Conservation (phyloP, 805 yeast genomes). For the Wickerhamiella parazyma region DNA sequence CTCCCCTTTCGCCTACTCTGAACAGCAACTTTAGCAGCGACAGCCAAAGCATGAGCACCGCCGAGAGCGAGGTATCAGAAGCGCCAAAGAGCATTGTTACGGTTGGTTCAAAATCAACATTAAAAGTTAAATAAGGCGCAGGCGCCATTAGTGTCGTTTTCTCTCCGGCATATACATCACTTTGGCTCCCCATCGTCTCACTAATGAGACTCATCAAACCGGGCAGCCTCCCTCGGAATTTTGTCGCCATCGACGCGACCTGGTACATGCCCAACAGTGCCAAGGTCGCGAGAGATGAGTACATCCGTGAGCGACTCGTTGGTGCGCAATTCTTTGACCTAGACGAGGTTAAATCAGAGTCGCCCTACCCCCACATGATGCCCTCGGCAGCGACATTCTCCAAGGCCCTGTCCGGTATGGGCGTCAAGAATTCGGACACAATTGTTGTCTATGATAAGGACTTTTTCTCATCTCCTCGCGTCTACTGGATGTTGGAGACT, state of each 20-base stretch:
- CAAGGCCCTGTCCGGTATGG: conserved; percentile 26
- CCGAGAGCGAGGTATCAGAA: background rate
- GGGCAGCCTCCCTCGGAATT: conserved; percentile 11
- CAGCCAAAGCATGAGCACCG: background rate
- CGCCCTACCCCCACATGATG: conserved; percentile 82
- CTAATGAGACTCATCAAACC: conserved; percentile 12
- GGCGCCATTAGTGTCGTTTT: too few relatives aligned
- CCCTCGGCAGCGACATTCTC: conserved; percentile 51
- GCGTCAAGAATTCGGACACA: conserved; percentile 33
- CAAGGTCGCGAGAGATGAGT: conserved; percentile 36
- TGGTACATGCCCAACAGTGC: conserved; percentile 83
- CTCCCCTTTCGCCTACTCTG: background rate
- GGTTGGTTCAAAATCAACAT: background rate
- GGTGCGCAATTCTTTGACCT: conserved; percentile 66
- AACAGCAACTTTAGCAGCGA: background rate
- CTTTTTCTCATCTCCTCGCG: conserved; percentile 78
- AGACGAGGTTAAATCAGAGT: conserved; percentile 50
- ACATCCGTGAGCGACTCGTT: conserved; percentile 43
- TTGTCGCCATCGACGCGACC: conserved; percentile 67
- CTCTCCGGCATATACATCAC: too few relatives aligned
- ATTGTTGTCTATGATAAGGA: conserved; percentile 82
- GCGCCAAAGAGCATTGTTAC: background rate
- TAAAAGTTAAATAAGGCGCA: background rate
- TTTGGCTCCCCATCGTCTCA: too few relatives aligned
- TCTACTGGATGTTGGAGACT: conserved; percentile 75